Base-by-base conservation (phyloP, 2,329 filamentous ascomycete species). In the Colletotrichum chlorophyti region DNA sequence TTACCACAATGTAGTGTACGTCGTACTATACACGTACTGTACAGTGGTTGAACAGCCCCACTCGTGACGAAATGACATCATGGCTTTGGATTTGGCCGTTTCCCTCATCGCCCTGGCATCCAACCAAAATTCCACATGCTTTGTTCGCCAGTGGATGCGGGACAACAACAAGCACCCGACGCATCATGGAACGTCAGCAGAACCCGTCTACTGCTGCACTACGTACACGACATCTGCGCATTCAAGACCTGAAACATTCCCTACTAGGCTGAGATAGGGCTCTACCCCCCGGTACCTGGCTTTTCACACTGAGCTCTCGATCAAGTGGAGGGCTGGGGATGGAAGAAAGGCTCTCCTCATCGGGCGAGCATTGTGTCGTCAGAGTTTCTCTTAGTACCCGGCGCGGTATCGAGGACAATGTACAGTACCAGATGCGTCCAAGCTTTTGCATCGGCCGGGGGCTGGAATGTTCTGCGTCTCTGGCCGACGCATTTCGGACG, bases 391-490 rank as follows among this genome's bases (percentile, higher is more conserved):
- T n/a, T n/a, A n/a, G n/a, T n/a, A n/a, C n/a, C n/a, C n/a, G n/a
- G n/a, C n/a, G n/a, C n/a, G n/a, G n/a, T n/a, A n/a, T n/a, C n/a
- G n/a, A n/a, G n/a, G n/a, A n/a, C n/a, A n/a, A n/a, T n/a, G n/a
- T n/a, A n/a, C n/a, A n/a, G n/a, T n/a, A n/a, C n/a, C n/a, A n/a
- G 26, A 49, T 45, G 57, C 45, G 52, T 32, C 52, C 52, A 15
- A 51, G 37, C 38, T 43, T 37, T 12, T 37, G 10, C 6, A 48
- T 14, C 8, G 32, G 27, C n/a, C 21, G 15, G 23, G 42, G 49
- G 49, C 50, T 58, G 54, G 54, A 54, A 58, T 54, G 42, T 41
- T 55, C 52, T 50, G 26, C n/a, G n/a, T n/a, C n/a, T 46, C 38
- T 10, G 19, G 27, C 41, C 41, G 38, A n/a, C n/a, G n/a, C n/a